phyloP scores from a whole-genome alignment of 2,329 filamentous ascomycete genomes.

The Monilinia vaccinii-corymbosi region DNA sequence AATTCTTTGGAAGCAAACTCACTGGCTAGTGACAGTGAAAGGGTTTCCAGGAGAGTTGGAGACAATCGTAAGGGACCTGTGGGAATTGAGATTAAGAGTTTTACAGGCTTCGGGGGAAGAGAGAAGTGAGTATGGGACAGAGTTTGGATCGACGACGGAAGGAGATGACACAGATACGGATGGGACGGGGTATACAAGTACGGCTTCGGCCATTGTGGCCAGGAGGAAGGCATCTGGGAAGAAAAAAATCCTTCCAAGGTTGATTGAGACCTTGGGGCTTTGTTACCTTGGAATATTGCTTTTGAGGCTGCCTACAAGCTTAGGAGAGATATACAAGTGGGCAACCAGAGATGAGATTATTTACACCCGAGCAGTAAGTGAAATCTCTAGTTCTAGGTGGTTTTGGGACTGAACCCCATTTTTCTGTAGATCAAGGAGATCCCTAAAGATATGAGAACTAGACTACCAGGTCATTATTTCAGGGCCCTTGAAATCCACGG shows the following conservation, averaged over 20 bases:
- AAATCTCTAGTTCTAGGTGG: background rate
- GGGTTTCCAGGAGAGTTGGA: conserved; percentile 66
- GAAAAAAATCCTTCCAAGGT: conserved; percentile 43
- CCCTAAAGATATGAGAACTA: conserved; percentile 54
- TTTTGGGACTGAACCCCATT: background rate
- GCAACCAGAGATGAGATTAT: conserved; percentile 57
- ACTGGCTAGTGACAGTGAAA: conserved; percentile 60
- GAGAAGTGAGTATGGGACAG: conserved; percentile 28
- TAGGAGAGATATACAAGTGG: conserved; percentile 66
- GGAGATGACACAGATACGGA: conserved; percentile 30
- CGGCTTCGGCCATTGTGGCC: conserved; percentile 38
- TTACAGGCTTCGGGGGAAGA: conserved; percentile 35
- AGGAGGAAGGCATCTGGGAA: conserved; percentile 14
- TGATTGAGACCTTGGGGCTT: conserved; percentile 67
- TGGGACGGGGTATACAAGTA: conserved; percentile 32
- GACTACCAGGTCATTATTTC: conserved; percentile 54
- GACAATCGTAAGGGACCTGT: conserved; percentile 72
- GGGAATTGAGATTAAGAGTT: conserved; percentile 48
- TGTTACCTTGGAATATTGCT: conserved; percentile 74
- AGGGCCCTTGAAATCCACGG: conserved; percentile 44
- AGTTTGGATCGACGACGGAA: conserved; percentile 31
- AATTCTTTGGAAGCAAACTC: conserved; percentile 71
- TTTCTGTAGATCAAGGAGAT: conserved; percentile 45
- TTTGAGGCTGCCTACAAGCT: conserved; percentile 64
- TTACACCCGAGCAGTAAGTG: conserved; percentile 57